Evolutionary conservation across 768 basidiomycete species (phyloP).

Genomic region (Tylopilus plumbeoviolaceoides): DNA sequence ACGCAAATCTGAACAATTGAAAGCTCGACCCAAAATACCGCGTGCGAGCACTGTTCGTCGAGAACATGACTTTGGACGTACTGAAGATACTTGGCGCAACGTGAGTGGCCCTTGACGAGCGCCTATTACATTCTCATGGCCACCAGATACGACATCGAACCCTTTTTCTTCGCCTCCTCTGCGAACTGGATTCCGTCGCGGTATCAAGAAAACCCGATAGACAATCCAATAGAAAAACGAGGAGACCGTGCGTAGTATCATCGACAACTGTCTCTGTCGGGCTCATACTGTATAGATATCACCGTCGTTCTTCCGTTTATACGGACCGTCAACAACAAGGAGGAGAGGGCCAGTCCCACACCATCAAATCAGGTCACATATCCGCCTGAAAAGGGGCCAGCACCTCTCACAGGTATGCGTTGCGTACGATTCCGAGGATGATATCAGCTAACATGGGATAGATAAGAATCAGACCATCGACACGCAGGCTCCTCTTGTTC

Average conservation of each 20-base stretch:
- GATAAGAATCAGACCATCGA: conserved; percentile 28
- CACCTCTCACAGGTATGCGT: conserved; percentile 17
- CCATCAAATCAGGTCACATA: conserved; percentile 14
- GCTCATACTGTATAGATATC: conserved; percentile 32
- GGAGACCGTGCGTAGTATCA: conserved; percentile 36
- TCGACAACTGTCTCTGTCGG: not conserved
- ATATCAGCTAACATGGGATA: conserved; percentile 4
- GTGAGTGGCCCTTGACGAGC: no score
- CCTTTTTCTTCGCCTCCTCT: no score
- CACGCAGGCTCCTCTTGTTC: conserved; percentile 28
- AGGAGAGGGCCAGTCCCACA: conserved; percentile 10
- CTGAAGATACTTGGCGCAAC: no score
- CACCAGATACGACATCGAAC: no score
- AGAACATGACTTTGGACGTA: no score
- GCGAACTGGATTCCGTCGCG: no score
- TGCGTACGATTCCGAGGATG: not conserved
- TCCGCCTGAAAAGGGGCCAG: conserved; percentile 1
- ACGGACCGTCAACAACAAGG: conserved; percentile 35
- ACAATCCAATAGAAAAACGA: conserved; percentile 19
- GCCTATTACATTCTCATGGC: no score
- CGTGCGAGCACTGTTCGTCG: no score
- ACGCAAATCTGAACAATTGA: no score
- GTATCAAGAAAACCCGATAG: conserved; percentile 7
- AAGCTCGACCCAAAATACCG: no score
- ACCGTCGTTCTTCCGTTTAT: conserved; percentile 41